Base-by-base conservation (phyloP, 495 filamentous ascomycete species). In the Lichina pygmaea region DNA sequence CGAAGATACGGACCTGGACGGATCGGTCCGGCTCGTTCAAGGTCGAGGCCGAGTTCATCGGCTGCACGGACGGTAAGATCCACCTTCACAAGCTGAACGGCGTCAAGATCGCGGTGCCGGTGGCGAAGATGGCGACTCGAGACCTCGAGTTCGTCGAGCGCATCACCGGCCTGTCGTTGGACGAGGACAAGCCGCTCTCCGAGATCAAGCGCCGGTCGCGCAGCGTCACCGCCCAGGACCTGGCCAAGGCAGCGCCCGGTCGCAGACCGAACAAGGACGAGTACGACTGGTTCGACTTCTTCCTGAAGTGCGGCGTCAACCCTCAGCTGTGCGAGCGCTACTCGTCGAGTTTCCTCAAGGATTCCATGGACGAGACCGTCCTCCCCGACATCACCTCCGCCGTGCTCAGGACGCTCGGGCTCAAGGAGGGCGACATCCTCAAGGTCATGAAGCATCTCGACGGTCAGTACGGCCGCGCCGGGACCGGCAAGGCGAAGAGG, bases 231-330 rank as follows among this genome's bases (percentile, higher is more conserved):
- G 42, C 34, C 46, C 53, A 42, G 42, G 52, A 48, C 43, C 53
- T 46, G 49, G 56, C 46, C 50, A 55, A 53, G 57, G 51, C 48
- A 7, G 46, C 52, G 16, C 41, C 48, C 15, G 61, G 52, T 47
- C 57, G 58, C 45, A 53, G 46, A 34, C 41, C 60, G 52, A 51
- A 73, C 56, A 72, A 73, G 52, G 62, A 72, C 8, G 75, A 85
- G 40, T 93, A 95, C 54, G 89, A 99, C 57, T 99, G 89, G 89
- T 99, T 95, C 55, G 82, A 93, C 51, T 95, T 99, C 62, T 99
- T 99, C 65, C 63, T 99, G 17, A 69, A 73, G 46, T 84, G 85
- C 55, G 89, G 91, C 33, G 81, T 95, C 47, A 78, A 81, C 46
- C 78, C 82, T 34, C 79, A 86, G 52, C 77, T 89, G 41, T 95